Evolutionary conservation across 257 asterid species (phyloP).

Genomic region (Mitragyna speciosa): DNA sequence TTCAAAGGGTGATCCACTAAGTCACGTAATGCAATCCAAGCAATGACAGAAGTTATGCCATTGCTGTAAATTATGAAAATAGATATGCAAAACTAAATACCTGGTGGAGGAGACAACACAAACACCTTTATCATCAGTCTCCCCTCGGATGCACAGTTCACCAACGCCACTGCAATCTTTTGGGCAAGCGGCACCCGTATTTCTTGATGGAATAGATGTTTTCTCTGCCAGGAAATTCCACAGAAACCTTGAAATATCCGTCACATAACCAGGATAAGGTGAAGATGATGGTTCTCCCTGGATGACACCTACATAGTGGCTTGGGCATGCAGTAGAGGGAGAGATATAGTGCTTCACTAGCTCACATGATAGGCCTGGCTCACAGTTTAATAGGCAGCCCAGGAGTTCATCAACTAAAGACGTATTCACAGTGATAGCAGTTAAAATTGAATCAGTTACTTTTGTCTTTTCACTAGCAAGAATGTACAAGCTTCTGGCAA

Average conservation of each 20-base stretch:
- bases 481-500: conserved; percentile 81
- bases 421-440: conserved; percentile 54
- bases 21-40: neutral
- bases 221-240: conserved; percentile 90
- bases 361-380: conserved; percentile 80
- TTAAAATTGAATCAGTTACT: conserved; percentile 36
- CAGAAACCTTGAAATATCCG: conserved; percentile 81
- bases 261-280: conserved; percentile 59
- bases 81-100: conserved; percentile 31
- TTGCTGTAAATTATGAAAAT: neutral
- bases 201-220: conserved; percentile 59
- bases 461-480: conserved; percentile 64
- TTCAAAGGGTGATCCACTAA: too few relatives aligned
- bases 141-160: conserved; percentile 66
- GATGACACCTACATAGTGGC: conserved; percentile 83
- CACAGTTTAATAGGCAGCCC: conserved; percentile 73
- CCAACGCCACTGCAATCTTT: conserved; percentile 58
- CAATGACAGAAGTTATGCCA: neutral
- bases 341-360: conserved; percentile 74
- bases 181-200: conserved; percentile 58
- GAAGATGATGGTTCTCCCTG: conserved; percentile 72
- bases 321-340: conserved; percentile 74
- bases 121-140: conserved; percentile 70
- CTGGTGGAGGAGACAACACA: conserved; percentile 88
- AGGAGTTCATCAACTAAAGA: conserved; percentile 81